Evolutionary conservation across 306 rosid species (phyloP).

Genomic region (Calophaca sinica): DNA sequence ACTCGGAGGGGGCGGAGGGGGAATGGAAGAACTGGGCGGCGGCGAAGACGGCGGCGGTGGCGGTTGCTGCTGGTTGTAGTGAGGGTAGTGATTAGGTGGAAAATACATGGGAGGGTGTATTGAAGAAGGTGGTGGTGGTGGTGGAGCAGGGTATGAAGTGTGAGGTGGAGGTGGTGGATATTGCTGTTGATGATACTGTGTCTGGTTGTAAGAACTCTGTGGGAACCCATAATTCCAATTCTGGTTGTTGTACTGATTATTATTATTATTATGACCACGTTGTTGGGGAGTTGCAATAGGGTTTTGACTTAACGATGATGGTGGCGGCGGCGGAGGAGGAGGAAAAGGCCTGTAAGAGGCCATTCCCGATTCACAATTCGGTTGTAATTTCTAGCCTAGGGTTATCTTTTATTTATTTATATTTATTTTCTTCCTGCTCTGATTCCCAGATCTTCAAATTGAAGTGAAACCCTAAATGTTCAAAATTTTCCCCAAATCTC

Average conservation of each 20-base stretch:
- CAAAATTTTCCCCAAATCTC: neutral
- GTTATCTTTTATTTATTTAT: neutral
- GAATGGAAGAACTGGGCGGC: constrained; percentile 64
- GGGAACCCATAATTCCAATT: constrained; percentile 53
- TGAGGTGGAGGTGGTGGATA: constrained; percentile 64
- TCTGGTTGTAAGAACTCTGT: neutral
- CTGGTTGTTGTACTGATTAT: constrained; percentile 58
- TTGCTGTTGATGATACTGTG: constrained; percentile 53
- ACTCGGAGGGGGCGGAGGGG: constrained; percentile 75
- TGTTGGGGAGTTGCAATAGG: constrained; percentile 58
- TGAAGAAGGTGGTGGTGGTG: constrained; percentile 58
- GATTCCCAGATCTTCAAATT: constrained; percentile 16
- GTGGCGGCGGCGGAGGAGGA: constrained; percentile 41
- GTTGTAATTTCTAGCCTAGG: constrained; percentile 22
- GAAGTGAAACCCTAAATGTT: constrained; percentile 19
- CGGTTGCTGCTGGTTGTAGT: constrained; percentile 56
- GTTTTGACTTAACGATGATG: constrained; percentile 66
- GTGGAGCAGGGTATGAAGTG: constrained; percentile 53
- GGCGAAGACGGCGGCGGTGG: constrained; percentile 75
- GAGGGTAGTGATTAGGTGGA: constrained; percentile 63
- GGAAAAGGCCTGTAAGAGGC: constrained; percentile 72
- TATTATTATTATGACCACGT: too few species aligned
- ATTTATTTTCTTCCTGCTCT: too few species aligned
- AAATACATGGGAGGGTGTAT: constrained; percentile 58
- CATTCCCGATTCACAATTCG: constrained; percentile 51